Conservation (phyloP, 2,329 filamentous ascomycete genomes). For the Trichoderma lentiforme region DNA sequence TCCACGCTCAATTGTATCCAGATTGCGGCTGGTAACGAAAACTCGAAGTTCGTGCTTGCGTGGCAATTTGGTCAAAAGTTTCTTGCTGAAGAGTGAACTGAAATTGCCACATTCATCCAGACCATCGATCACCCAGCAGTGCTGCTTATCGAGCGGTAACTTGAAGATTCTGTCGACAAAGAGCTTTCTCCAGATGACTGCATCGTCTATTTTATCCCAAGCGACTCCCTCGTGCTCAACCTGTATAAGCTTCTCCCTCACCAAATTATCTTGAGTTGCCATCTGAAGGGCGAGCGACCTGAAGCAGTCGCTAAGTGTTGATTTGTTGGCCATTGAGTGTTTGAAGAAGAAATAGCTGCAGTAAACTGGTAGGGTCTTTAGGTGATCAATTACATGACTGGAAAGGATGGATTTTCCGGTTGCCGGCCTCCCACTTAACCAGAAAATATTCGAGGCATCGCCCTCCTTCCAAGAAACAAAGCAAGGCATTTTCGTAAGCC, state of each 20-base stretch:
- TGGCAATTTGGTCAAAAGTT: neutral
- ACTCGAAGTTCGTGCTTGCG: neutral
- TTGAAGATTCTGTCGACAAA: slow-evolving; percentile 13
- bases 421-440: slow-evolving; percentile 4
- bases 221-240: neutral
- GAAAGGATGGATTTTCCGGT: slow-evolving; percentile 10
- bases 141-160: neutral
- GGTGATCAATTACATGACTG: neutral
- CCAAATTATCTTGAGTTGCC: neutral
- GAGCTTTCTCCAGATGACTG: slow-evolving; percentile 6
- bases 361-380: neutral
- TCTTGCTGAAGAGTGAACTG: neutral
- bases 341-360: slow-evolving; percentile 15
- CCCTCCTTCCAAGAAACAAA: neutral
- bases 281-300: slow-evolving; percentile 3
- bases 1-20: neutral
- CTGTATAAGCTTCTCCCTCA: neutral
- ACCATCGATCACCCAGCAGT: slow-evolving; percentile 7
- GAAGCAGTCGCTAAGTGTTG: neutral
- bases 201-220: neutral
- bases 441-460: neutral
- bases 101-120: neutral
- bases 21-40: slow-evolving; percentile 11
- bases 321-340: neutral
- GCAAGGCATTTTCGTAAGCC: neutral